phyloP scores from a whole-genome alignment of 106 monocot genomes.

The Agapanthus africanus region DNA sequence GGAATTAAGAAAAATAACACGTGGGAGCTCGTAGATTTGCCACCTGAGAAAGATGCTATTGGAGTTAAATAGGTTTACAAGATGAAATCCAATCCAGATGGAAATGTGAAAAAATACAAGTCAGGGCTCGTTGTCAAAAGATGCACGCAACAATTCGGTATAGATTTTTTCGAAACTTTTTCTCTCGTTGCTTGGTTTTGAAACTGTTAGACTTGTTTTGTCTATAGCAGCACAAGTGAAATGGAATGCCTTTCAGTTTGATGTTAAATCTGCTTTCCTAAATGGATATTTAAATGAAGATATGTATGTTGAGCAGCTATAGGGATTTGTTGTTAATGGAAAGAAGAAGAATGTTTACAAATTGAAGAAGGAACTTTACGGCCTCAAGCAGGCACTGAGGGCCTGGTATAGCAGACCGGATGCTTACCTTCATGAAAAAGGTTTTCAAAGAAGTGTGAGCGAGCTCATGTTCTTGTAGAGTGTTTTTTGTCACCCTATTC shows the following conservation, averaged over 20 bases:
- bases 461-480: no score
- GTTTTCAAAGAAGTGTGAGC: conserved; percentile 10
- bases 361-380: no score
- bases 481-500: no score
- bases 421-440: conserved; percentile 3
- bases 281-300: no score
- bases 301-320: conserved; percentile 11
- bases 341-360: conserved; percentile 13
- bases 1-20: conserved; percentile 1
- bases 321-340: conserved; percentile 1
- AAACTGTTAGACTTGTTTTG: conserved; percentile 13
- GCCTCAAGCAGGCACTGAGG: conserved; percentile 7
- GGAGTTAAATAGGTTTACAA: conserved; percentile 20
- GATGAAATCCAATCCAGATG: conserved; percentile 3
- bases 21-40: conserved; percentile 5
- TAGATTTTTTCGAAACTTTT: conserved; percentile 16
- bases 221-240: background rate
- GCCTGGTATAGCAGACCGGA: conserved; percentile 12
- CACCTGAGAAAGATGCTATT: conserved; percentile 13
- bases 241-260: conserved; percentile 8
- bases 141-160: conserved; percentile 10
- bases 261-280: conserved; percentile 16
- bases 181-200: conserved; percentile 17
- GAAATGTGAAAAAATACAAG: conserved; percentile 10
- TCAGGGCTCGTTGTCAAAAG: conserved; percentile 11